A percentile compares a stretch with the other conserved stretches of the same genome.
Evolutionary conservation across 495 filamentous ascomycete genomes (phyloP).

Genomic region (Aspergillus ostianus): DNA sequence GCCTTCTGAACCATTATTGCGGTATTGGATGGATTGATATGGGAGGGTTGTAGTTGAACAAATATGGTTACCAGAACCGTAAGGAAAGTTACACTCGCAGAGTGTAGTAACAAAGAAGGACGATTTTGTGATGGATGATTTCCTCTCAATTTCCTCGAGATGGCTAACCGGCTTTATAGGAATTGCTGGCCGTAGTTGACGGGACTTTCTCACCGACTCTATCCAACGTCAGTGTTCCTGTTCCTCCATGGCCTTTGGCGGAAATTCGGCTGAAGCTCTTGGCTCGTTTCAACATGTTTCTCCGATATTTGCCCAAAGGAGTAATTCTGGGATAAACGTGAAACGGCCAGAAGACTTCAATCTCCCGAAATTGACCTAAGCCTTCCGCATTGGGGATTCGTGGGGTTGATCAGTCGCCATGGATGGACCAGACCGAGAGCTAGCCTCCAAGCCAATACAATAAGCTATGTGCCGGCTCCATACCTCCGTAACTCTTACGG

Average conservation of each 20-base stretch:
- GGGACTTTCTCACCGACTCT: background rate
- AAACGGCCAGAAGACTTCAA: slow-evolving; percentile 2
- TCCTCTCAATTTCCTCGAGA: background rate
- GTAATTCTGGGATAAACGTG: slow-evolving; percentile 4
- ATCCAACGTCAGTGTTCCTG: background rate
- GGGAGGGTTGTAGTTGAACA: background rate
- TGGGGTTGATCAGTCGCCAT: background rate
- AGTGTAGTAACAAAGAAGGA: background rate
- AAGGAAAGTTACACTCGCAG: slow-evolving; percentile 1
- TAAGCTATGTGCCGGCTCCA: background rate
- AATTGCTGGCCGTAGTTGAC: background rate
- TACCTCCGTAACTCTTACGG: background rate
- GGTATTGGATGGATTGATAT: background rate
- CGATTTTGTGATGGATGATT: background rate
- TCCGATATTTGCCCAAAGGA: background rate
- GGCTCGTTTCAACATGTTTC: slow-evolving; percentile 8
- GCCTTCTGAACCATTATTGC: slow-evolving; percentile 11
- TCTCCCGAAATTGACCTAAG: background rate
- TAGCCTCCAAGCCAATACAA: background rate
- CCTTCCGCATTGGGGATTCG: background rate
- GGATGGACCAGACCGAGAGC: background rate
- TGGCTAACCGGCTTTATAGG: slow-evolving; percentile 1
- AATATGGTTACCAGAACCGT: background rate
- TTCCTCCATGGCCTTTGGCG: slow-evolving; percentile 4
- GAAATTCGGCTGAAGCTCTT: slow-evolving; percentile 7